phyloP scores from a whole-genome alignment of 805 yeast species.

The Clavispora phyllophila region DNA sequence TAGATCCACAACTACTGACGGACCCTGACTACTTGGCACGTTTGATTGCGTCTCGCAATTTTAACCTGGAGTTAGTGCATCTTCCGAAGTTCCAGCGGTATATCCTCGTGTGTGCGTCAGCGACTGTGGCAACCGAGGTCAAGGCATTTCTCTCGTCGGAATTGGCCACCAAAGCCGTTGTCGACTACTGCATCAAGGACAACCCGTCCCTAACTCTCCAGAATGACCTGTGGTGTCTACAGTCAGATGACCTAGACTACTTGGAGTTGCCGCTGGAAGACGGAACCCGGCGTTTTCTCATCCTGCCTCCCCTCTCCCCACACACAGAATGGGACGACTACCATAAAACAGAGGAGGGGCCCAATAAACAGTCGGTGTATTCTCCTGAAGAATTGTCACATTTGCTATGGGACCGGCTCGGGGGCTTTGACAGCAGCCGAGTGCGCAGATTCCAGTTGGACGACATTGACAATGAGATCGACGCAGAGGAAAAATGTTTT shows the following conservation, averaged over 20 bases:
- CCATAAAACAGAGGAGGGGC: conserved; percentile 39
- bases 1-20: conserved; percentile 16
- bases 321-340: conserved; percentile 42
- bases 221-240: conserved; percentile 13
- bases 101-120: conserved; percentile 27
- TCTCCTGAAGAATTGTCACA: conserved; percentile 39
- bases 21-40: conserved; percentile 25
- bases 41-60: conserved; percentile 19
- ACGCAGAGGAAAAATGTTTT: conserved; percentile 3
- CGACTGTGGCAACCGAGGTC: conserved; percentile 18
- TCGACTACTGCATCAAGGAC: conserved; percentile 32
- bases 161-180: conserved; percentile 11
- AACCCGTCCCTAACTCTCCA: conserved; percentile 16
- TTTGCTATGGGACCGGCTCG: conserved; percentile 40
- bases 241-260: conserved; percentile 11
- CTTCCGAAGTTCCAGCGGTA: conserved; percentile 31
- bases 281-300: conserved; percentile 34
- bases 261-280: conserved; percentile 38
- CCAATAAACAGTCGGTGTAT: conserved; percentile 29
- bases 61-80: conserved; percentile 28
- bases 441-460: conserved; percentile 26
- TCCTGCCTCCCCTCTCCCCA: conserved; percentile 43
- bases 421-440: conserved; percentile 33
- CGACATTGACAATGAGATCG: conserved; percentile 8
- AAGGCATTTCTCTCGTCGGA: conserved; percentile 12